Conservation (phyloP, 2,329 filamentous ascomycete genomes). For the Rhinocladiella mackenziei region DNA sequence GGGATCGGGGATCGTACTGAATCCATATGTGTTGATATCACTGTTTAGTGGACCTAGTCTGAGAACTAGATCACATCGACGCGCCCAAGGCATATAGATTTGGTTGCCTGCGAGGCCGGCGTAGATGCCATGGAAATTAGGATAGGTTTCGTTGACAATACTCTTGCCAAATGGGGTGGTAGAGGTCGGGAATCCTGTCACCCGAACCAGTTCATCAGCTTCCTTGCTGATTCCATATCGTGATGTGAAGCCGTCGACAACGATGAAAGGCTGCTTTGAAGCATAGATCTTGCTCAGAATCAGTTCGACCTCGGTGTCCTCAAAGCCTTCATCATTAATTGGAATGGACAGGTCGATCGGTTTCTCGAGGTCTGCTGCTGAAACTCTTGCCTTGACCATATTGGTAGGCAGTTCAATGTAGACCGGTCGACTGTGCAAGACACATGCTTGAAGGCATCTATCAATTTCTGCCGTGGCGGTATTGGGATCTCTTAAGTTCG, state of each 20-base stretch:
- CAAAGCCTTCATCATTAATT: conserved; percentile 27
- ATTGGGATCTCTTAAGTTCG: conserved; percentile 44
- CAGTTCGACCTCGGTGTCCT: conserved; percentile 28
- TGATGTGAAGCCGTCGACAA: conserved; percentile 51
- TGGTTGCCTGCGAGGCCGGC: conserved; percentile 42
- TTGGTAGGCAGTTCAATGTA: conserved; percentile 52
- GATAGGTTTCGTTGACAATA: conserved; percentile 46
- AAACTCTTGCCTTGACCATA: conserved; percentile 26
- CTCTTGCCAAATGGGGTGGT: conserved; percentile 50
- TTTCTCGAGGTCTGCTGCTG: conserved; percentile 13
- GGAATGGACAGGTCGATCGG: conserved; percentile 25
- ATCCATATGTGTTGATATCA: conserved; percentile 43
- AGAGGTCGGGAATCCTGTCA: conserved; percentile 48
- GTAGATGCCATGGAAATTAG: conserved; percentile 51
- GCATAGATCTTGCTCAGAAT: conserved; percentile 42
- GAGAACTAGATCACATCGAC: conserved; percentile 45
- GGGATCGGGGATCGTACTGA: conserved; percentile 31
- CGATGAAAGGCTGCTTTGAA: conserved; percentile 48
- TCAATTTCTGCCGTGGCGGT: conserved; percentile 52
- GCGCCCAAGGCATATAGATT: conserved; percentile 38
- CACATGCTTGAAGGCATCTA: conserved; percentile 47
- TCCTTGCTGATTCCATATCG: conserved; percentile 41
- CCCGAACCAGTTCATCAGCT: conserved; percentile 42
- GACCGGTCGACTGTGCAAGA: conserved; percentile 53
- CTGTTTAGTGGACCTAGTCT: conserved; percentile 47